Evolutionary conservation across 2,329 filamentous ascomycete genomes (phyloP), one percentile per base, ranked within the genome.

Genomic region (Colletotrichum incanum): DNA sequence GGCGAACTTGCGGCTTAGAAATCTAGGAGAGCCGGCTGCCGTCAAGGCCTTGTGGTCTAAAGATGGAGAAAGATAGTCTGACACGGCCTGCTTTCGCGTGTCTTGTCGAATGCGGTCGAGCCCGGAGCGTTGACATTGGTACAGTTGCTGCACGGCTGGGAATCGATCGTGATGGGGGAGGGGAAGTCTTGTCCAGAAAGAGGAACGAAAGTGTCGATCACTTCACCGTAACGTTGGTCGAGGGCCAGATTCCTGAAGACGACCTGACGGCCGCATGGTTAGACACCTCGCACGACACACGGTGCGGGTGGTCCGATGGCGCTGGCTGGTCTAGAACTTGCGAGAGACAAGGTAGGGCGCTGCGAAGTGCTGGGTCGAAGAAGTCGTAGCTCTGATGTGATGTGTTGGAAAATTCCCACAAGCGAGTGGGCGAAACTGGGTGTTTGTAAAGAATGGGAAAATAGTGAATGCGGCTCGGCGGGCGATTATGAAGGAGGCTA

Each of bases 301-400:
- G 65, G 52, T 68, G 65, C 65, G 45, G n/a, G 45, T 64, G 69
- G 65, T 69, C 26, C 65, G 69, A 72, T 69, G 65, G 69, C 65
- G 59, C 68, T 55, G 69, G n/a, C 52, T 59, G 69, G 59, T 68
- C 69, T 69, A 64, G 69, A 72, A 47, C 65, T 66, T 52, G 37
- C 28, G 59, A 60, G 62, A 52, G 69, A 59, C 45, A 31, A 37
- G 34, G 59, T 39, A 63, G 14, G 52, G 54, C 52, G 52, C 6
- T 52, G 58, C 18, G 34, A 54, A 45, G 18, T 20, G 43, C 54
- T 23, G 16, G 37, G 41, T 37, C n/a, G 16, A 41, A 23, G 20
- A 39, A 28, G 26, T 47, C 18, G 52, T 23, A 18, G 20, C n/a
- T 6, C 4, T 52, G n/a, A 49, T 31, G 61, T 34, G 14, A n/a